These are phyloP conservation scores for Hippophae rhamnoides DNA, from an alignment of 306 rosid genomes.

Conservation along the genomic window DNA sequence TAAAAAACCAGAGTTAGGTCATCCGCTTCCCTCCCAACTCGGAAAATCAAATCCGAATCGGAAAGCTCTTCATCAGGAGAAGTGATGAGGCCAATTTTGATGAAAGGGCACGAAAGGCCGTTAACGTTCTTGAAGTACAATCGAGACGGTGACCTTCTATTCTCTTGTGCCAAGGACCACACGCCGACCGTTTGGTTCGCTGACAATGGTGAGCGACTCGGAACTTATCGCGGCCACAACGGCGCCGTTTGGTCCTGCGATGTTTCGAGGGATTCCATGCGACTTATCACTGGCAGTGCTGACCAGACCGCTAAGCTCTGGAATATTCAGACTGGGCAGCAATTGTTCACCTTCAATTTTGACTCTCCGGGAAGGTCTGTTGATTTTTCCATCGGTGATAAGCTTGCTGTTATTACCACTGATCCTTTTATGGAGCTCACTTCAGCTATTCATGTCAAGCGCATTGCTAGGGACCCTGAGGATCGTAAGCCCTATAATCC, in stretches of 20 bases:
- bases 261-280: constrained; percentile 69
- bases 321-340: constrained; percentile 74
- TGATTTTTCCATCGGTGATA: constrained; percentile 56
- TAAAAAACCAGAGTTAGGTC: too few species aligned
- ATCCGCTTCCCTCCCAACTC: too few species aligned
- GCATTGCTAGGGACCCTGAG: constrained; percentile 40
- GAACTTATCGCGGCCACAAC: constrained; percentile 82
- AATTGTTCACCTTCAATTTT: constrained; percentile 54
- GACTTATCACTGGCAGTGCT: constrained; percentile 72
- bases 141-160: constrained; percentile 82
- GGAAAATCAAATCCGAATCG: too few species aligned
- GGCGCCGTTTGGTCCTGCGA: constrained; percentile 98
- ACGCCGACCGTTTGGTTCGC: constrained; percentile 92
- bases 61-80: too few species aligned
- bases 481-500: constrained; percentile 36
- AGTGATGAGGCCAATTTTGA: constrained; percentile 81
- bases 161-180: constrained; percentile 85
- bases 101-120: constrained; percentile 99
- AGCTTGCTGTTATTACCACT: constrained; percentile 53
- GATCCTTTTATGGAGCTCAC: constrained; percentile 70
- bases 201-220: constrained; percentile 89
- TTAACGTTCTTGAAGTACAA: constrained; percentile 77
- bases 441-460: constrained; percentile 68
- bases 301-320: constrained; percentile 74
- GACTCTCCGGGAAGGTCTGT: constrained; percentile 69